Percentiles rank a stretch among this genome's conserved stretches.
These are phyloP conservation scores for Ambrosiella xylebori DNA, from an alignment of 2,329 filamentous ascomycete species.

Conservation along the genomic window DNA sequence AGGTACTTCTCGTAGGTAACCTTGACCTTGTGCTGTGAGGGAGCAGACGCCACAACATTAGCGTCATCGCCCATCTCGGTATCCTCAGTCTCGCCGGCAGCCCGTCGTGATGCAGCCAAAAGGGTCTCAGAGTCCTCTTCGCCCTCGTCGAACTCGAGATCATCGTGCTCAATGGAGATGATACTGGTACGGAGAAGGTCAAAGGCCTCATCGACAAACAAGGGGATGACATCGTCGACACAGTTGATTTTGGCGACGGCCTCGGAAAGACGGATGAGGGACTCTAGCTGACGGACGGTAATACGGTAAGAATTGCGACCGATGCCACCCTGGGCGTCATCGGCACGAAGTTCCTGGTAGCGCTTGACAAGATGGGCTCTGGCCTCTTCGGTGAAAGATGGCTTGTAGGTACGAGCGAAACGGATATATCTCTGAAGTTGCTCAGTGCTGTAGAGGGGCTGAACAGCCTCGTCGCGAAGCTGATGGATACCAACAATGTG, in stretches of 20 bases:
- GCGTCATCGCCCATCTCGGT: conserved; percentile 17
- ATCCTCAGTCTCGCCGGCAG: conserved; percentile 25
- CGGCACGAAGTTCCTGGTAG: conserved; percentile 87
- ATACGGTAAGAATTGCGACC: conserved; percentile 94
- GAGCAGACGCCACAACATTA: conserved; percentile 24
- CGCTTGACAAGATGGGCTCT: conserved; percentile 72
- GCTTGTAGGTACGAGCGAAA: conserved; percentile 86
- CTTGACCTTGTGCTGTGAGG: conserved; percentile 51
- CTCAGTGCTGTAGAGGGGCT: conserved; percentile 89
- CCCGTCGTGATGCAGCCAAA: conserved; percentile 30
- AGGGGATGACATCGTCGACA: conserved; percentile 68
- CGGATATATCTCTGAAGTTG: conserved; percentile 94
- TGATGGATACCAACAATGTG: conserved; percentile 94
- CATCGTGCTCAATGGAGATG: conserved; percentile 94
- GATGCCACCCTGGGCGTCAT: conserved; percentile 85
- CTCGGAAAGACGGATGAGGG: conserved; percentile 85
- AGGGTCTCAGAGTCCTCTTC: conserved; percentile 11
- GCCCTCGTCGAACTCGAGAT: conserved; percentile 76
- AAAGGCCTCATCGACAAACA: conserved; percentile 82
- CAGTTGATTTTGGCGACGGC: conserved; percentile 98
- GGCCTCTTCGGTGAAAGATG: conserved; percentile 77
- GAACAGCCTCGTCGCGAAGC: conserved; percentile 74
- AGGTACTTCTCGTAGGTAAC: conserved; percentile 95
- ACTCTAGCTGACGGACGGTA: conserved; percentile 89
- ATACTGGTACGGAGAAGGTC: conserved; percentile 86